Conservation (phyloP, 768 basidiomycete species). For the Suillus hirtellus region DNA sequence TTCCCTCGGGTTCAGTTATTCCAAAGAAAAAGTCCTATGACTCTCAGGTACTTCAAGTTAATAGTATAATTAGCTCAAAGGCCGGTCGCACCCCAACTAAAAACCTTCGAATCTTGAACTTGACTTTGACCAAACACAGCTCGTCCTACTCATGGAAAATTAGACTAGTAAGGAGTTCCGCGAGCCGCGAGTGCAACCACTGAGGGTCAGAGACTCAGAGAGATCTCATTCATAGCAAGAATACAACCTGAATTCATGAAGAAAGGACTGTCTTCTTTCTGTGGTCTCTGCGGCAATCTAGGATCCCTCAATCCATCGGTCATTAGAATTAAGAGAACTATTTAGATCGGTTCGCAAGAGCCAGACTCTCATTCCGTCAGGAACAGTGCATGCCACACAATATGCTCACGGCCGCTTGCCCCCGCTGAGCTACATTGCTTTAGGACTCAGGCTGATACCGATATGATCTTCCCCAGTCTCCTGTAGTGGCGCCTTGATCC, state of each 20-base stretch:
- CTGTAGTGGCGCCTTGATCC: background rate
- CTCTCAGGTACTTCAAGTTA: background rate
- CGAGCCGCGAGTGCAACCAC: background rate
- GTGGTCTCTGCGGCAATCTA: background rate
- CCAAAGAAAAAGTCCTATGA: background rate
- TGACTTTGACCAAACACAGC: background rate
- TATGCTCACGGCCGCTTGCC: background rate
- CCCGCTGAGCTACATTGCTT: background rate
- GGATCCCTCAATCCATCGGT: background rate
- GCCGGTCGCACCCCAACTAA: background rate
- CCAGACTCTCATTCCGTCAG: background rate
- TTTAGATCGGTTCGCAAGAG: background rate
- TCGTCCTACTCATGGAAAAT: background rate
- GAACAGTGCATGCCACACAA: background rate
- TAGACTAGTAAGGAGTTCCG: background rate
- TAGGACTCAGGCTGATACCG: background rate
- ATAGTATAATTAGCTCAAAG: background rate
- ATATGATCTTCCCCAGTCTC: background rate
- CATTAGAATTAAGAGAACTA: background rate
- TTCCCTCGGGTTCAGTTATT: background rate
- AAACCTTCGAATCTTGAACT: background rate
- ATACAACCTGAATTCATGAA: background rate
- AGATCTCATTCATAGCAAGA: background rate
- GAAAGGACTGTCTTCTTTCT: background rate
- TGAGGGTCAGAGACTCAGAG: background rate